phyloP scores from a whole-genome alignment of 176 grass and related monocot species.

The Phyllostachys edulis region DNA sequence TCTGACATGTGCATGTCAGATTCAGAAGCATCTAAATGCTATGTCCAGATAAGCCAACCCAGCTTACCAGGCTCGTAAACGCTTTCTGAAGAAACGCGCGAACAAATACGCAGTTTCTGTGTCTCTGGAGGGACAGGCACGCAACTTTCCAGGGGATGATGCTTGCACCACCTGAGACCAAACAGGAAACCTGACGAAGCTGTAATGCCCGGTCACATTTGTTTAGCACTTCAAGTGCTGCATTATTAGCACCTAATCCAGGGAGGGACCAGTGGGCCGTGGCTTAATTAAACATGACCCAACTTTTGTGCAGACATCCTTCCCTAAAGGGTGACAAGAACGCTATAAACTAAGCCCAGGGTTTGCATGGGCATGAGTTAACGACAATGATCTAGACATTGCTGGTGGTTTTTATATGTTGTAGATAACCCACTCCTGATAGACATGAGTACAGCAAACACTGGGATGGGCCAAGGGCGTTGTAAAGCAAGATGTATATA shows the following conservation, averaged over 20 bases:
- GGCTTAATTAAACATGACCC: conserved; percentile 30
- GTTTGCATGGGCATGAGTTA: conserved; percentile 2
- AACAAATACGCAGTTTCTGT: conserved; percentile 14
- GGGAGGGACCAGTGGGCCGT: neutral
- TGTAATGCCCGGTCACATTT: neutral
- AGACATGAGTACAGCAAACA: conserved; percentile 24
- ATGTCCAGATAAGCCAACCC: neutral
- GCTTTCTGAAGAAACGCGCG: conserved; percentile 4
- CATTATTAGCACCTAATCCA: conserved; percentile 26
- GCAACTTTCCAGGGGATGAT: conserved; percentile 37
- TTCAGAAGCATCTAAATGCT: neutral
- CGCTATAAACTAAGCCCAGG: neutral
- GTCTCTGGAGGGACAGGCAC: conserved; percentile 1
- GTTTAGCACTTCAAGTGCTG: conserved; percentile 1
- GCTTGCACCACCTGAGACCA: conserved; percentile 9
- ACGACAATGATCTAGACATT: conserved; percentile 31
- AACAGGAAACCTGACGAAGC: conserved; percentile 5
- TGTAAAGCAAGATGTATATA: conserved; percentile 23
- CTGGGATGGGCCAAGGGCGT: neutral
- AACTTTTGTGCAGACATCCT: conserved; percentile 26
- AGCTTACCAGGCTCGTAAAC: neutral
- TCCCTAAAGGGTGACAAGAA: conserved; percentile 21
- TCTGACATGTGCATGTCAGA: neutral
- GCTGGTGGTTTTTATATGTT: neutral
- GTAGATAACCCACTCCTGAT: conserved; percentile 10